phyloP scores from a whole-genome alignment of 371 early-diverging fungal species.

The Lichtheimia hyalospora region DNA sequence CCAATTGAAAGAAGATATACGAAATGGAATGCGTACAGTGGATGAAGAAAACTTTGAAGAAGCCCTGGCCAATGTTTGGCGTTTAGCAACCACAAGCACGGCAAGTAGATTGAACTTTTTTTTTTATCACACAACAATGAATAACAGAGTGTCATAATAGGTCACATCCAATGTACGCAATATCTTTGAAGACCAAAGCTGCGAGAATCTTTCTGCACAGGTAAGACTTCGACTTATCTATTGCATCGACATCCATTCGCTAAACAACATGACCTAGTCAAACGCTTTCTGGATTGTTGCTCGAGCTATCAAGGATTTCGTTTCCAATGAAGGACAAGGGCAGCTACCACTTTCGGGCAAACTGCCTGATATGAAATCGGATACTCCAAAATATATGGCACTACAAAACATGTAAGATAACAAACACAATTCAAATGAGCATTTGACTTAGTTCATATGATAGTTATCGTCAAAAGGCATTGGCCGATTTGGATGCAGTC shows the following conservation, averaged over 20 bases:
- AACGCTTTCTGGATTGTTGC: conserved; percentile 86
- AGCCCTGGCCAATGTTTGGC: conserved; percentile 66
- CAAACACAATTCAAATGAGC: not conserved
- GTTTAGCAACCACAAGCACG: conserved; percentile 36
- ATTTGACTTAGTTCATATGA: not conserved
- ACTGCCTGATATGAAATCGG: conserved; percentile 96
- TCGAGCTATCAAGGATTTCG: conserved; percentile 77
- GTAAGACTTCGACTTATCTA: conserved; percentile 28
- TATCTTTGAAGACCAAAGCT: conserved; percentile 54
- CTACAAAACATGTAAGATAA: conserved; percentile 77
- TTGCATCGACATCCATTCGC: not conserved
- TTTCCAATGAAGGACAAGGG: conserved; percentile 70
- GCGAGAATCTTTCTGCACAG: conserved; percentile 45
- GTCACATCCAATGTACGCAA: conserved; percentile 51
- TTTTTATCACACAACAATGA: too few relatives aligned
- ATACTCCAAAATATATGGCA: conserved; percentile 80
- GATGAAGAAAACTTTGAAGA: conserved; percentile 92
- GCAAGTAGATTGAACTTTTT: conserved; percentile 6
- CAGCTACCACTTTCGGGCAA: conserved; percentile 83
- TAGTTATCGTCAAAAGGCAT: conserved; percentile 82
- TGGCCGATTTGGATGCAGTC: conserved; percentile 66
- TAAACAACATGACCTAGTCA: conserved; percentile 45
- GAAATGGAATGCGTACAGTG: conserved; percentile 48
- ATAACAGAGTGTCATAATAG: conserved; percentile 10
- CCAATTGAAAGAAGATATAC: conserved; percentile 64